These are phyloP conservation scores for Nemophila menziesii DNA, from an alignment of 257 asterid genomes.

Conservation along the genomic window DNA sequence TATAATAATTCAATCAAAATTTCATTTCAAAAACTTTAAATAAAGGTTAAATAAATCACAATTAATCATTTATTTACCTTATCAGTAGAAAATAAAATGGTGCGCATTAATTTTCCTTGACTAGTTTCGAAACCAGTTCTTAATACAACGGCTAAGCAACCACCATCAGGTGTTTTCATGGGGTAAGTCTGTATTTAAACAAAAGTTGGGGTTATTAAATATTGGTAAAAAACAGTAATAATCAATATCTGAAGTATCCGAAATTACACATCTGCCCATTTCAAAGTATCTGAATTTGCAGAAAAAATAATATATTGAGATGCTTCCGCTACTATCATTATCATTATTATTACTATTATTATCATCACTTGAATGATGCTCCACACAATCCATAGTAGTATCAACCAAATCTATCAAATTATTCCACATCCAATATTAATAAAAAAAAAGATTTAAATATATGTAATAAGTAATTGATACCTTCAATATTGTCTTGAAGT, in stretches of 20 bases:
- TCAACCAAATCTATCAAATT: constrained; percentile 18
- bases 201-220: no score
- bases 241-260: no score
- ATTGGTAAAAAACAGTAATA: no score
- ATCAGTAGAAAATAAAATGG: constrained; percentile 95
- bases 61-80: constrained; percentile 48
- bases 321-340: no score
- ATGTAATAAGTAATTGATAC: constrained; percentile 23
- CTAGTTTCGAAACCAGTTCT: constrained; percentile 99
- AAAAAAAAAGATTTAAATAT: constrained; percentile 1
- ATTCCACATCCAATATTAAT: not conserved
- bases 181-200: constrained; percentile 84
- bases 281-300: no score
- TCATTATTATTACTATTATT: no score
- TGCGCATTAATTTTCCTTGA: constrained; percentile 98
- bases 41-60: constrained; percentile 1
- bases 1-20: no score
- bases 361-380: constrained; percentile 51
- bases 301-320: no score
- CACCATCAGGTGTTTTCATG: constrained; percentile 93
- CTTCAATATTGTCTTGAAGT: constrained; percentile 60
- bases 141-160: constrained; percentile 92
- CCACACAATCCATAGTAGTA: constrained; percentile 36
- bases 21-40: no score
- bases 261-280: no score